phyloP scores from a whole-genome alignment of 345 rosid genomes.

The Lepidium sativum region DNA sequence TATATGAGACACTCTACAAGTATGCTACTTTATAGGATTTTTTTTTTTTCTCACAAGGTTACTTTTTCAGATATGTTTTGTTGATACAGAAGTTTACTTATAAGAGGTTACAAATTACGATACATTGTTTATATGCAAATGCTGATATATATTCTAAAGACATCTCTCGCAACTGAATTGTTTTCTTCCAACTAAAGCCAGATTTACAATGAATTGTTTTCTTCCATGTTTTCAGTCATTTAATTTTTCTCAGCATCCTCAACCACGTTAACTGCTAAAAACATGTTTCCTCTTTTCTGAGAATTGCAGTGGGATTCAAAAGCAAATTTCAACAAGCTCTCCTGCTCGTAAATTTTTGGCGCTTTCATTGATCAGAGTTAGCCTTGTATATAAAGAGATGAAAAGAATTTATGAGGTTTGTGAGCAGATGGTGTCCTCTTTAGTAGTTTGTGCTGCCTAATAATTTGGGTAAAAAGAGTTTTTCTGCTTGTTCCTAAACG shows the following conservation, averaged over 20 bases:
- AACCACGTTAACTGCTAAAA: neutral
- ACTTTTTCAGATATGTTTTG: neutral
- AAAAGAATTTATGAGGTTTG: conserved; percentile 73
- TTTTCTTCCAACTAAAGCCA: neutral
- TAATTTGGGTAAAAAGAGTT: neutral
- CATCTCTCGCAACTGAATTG: neutral
- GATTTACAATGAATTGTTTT: neutral
- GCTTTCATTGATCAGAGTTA: conserved; percentile 48
- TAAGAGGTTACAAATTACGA: neutral
- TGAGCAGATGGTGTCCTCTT: neutral
- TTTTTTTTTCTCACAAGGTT: neutral
- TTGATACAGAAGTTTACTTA: neutral
- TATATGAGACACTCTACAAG: conserved; percentile 90
- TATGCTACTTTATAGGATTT: conserved; percentile 17
- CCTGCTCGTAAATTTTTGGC: conserved; percentile 58
- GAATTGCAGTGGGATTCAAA: conserved; percentile 69
- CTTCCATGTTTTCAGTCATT: neutral
- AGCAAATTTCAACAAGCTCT: conserved; percentile 68
- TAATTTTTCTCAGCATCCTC: neutral
- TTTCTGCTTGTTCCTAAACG: neutral
- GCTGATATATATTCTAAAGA: neutral
- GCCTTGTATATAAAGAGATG: conserved; percentile 57
- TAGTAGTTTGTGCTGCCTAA: neutral
- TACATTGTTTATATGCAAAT: neutral
- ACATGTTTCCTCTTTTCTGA: conserved; percentile 5